These are phyloP conservation scores for Dionaea muscipula DNA, from an alignment of 179 eudicot genomes.

Conservation along the genomic window DNA sequence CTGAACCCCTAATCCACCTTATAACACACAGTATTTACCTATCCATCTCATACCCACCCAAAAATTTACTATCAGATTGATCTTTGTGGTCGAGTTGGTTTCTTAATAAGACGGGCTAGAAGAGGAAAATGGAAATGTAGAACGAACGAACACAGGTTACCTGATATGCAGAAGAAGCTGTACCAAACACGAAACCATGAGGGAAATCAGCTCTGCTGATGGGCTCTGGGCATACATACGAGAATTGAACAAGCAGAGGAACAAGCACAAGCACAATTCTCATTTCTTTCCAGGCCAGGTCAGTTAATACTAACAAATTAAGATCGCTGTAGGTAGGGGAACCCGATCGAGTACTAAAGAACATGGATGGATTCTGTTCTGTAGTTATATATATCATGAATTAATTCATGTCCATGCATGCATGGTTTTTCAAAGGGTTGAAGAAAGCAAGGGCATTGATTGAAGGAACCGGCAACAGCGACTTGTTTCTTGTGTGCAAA, in stretches of 20 bases:
- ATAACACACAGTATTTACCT: too few relatives aligned
- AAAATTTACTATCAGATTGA: too few relatives aligned
- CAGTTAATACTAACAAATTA: neutral
- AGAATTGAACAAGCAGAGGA: neutral
- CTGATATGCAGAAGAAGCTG: constrained; percentile 89
- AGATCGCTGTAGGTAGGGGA: too few relatives aligned
- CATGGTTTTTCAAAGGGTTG: too few relatives aligned
- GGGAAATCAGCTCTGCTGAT: constrained; percentile 53
- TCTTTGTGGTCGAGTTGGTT: too few relatives aligned
- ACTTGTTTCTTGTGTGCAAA: neutral
- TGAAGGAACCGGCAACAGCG: neutral
- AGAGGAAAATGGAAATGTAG: too few relatives aligned
- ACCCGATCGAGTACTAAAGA: neutral
- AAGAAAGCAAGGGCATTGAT: neutral
- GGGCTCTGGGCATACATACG: constrained; percentile 16
- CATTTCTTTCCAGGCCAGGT: too few relatives aligned
- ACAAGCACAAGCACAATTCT: neutral
- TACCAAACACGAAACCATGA: constrained; percentile 58
- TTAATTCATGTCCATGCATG: too few relatives aligned
- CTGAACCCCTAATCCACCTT: too few relatives aligned
- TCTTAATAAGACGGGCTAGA: too few relatives aligned
- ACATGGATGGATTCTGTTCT: neutral
- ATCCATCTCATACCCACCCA: too few relatives aligned
- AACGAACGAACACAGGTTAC: constrained; percentile 19
- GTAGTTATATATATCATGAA: too few relatives aligned